Base-by-base conservation (phyloP, 169 alveolate genomes). In the Plasmodium chabaudi region DNA sequence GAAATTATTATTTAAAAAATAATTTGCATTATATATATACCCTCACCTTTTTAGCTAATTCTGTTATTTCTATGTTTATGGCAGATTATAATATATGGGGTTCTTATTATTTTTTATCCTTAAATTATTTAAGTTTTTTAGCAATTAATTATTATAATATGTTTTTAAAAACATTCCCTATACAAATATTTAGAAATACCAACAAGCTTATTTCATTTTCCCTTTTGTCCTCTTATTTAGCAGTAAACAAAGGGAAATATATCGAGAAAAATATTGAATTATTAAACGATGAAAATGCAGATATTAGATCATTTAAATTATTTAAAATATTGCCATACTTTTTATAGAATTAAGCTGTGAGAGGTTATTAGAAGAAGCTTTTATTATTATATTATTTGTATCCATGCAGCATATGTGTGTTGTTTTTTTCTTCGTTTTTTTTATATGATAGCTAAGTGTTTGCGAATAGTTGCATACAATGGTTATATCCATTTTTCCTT, bases 41-140 rank as follows among this genome's bases (percentile, higher is more conserved):
- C 59, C 39, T 47, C 25, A 23, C 27, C 15, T 75, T 75, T 75
- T 75, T 75, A 15, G 42, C 51, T 9, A 25, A 46, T 42, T 75
- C 88, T 9, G n/a, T 75, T 64, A 19, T 61, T 49, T 75, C 88
- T 12, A 75, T 64, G 51, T 51, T 53, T 27, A 49, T 75, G 59
- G 88, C 88, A 15, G 88, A 75, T 12, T 75, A 75, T 47, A 53
- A 47, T 53, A 75, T 75, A 75, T 75, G 88, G 88, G 49, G 13
- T 51, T 75, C 88, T 12, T 75, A 75, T 21, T 75, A 49, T 49
- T 75, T 75, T 34, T 42, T 75, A 49, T 63, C 57, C 59, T 46
- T 64, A 61, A 75, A 75, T 75, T 75, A 63, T 57, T 51, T 75
- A 42, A n/a, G 56, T 21, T 75, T 63, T 55, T 6, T 75, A 63